phyloP scores from a whole-genome alignment of 2,329 filamentous ascomycete species.

The Phaeoacremonium minimum region DNA sequence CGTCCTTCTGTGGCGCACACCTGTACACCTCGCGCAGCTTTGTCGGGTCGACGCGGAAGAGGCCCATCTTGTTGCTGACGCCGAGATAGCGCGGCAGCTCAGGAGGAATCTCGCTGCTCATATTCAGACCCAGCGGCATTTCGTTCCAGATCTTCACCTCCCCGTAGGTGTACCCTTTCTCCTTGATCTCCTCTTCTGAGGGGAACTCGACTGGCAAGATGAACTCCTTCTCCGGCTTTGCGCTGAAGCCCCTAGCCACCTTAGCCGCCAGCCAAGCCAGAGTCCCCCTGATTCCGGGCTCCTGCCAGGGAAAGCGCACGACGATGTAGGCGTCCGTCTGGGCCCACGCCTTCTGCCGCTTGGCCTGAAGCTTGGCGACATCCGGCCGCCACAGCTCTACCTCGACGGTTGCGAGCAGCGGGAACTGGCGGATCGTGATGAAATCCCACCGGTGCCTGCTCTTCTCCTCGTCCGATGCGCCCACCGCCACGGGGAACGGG shows the following conservation, averaged over 20 bases:
- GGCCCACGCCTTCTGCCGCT: conserved; percentile 42
- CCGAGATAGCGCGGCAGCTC: conserved; percentile 65
- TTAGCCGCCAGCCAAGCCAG: conserved; percentile 43
- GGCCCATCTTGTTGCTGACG: conserved; percentile 57
- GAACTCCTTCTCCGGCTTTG: conserved; percentile 58
- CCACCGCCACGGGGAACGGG: conserved; percentile 33
- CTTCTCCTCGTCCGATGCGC: conserved; percentile 27
- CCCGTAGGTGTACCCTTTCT: conserved; percentile 54
- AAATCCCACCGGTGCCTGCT: conserved; percentile 59
- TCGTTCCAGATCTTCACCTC: conserved; percentile 65
- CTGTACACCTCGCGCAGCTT: conserved; percentile 54
- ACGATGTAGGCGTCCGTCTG: conserved; percentile 56
- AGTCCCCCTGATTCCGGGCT: conserved; percentile 41
- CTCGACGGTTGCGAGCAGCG: conserved; percentile 66
- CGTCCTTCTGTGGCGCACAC: conserved; percentile 53
- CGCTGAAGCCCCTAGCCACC: conserved; percentile 41
- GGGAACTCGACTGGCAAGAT: conserved; percentile 63
- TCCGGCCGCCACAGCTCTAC: conserved; percentile 69
- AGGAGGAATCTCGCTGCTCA: conserved; percentile 52
- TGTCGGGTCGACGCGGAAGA: conserved; percentile 64
- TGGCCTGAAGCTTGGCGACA: conserved; percentile 45
- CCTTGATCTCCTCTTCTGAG: conserved; percentile 48
- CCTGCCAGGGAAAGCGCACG: conserved; percentile 60
- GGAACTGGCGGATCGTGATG: conserved; percentile 65
- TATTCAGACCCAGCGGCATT: conserved; percentile 47